Evolutionary conservation across 345 rosid species (phyloP).

Genomic region (Rhodomyrtus tomentosa): DNA sequence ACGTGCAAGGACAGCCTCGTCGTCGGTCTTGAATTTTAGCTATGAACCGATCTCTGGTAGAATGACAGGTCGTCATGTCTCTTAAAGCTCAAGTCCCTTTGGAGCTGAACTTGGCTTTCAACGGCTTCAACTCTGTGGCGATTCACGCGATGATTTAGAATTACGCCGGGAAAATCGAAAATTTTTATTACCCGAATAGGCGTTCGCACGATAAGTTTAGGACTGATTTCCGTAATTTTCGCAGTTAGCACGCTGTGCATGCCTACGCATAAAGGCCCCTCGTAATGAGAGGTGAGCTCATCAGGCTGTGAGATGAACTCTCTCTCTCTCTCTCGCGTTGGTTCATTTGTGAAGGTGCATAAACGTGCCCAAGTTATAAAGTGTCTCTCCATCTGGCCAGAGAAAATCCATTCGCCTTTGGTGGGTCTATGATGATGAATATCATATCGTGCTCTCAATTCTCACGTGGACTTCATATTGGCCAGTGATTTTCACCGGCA

Average conservation of each 20-base stretch:
- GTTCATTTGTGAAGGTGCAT: background rate
- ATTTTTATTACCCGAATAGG: accelerated
- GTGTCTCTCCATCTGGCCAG: background rate
- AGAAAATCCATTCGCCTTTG: background rate
- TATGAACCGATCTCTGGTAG: no score
- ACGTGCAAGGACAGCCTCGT: no score
- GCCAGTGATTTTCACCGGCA: background rate
- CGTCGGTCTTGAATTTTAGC: no score
- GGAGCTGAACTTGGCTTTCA: no score
- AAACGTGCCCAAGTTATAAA: background rate
- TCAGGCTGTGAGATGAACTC: background rate
- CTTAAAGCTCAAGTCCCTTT: no score
- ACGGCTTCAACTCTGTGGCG: no score
- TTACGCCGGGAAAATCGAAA: background rate
- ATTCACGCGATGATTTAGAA: background rate
- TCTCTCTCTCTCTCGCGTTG: background rate
- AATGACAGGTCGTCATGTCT: no score
- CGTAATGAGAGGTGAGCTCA: background rate
- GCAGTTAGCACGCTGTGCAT: background rate
- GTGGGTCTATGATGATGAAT: background rate
- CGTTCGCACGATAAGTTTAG: background rate
- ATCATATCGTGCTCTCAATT: background rate
- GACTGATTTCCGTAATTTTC: background rate
- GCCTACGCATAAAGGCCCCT: background rate
- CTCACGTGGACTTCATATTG: background rate